phyloP scores from a whole-genome alignment of 441 rosid species.

The Rhodomyrtus psidioides region DNA sequence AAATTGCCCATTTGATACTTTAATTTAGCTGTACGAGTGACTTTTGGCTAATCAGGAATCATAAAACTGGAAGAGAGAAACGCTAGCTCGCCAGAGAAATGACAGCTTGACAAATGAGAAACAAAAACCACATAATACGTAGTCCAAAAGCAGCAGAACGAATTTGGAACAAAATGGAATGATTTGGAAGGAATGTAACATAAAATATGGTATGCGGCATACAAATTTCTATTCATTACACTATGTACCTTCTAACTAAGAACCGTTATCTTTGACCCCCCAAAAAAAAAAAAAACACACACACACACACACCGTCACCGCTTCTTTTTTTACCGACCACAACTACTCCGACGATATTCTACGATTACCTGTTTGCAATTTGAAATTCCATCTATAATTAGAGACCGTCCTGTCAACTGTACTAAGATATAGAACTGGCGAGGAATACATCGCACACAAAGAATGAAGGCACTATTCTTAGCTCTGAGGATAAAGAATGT shows the following conservation, averaged over 20 bases:
- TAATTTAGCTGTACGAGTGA: neutral
- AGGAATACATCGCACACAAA: neutral
- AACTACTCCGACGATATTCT: neutral
- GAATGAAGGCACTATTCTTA: neutral
- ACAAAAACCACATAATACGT: neutral
- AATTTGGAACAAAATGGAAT: neutral
- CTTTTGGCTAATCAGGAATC: neutral
- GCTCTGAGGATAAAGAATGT: neutral
- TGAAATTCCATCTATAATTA: neutral
- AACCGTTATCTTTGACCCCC: too few relatives aligned
- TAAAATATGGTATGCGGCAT: neutral
- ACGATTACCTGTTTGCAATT: neutral
- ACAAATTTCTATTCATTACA: neutral
- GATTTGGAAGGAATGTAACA: neutral
- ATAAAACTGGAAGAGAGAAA: neutral
- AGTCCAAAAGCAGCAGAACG: neutral
- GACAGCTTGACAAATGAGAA: neutral
- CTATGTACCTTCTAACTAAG: neutral
- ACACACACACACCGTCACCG: too few relatives aligned
- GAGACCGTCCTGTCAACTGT: neutral
- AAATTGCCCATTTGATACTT: neutral
- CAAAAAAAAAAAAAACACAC: too few relatives aligned
- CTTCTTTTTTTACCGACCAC: neutral
- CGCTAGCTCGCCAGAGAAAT: neutral
- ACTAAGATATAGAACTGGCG: neutral